A percentile compares a stretch with the other conserved stretches of the same genome.
phyloP scores from a whole-genome alignment of 2,329 filamentous ascomycete genomes.

The Ophiocordyceps robertsii region DNA sequence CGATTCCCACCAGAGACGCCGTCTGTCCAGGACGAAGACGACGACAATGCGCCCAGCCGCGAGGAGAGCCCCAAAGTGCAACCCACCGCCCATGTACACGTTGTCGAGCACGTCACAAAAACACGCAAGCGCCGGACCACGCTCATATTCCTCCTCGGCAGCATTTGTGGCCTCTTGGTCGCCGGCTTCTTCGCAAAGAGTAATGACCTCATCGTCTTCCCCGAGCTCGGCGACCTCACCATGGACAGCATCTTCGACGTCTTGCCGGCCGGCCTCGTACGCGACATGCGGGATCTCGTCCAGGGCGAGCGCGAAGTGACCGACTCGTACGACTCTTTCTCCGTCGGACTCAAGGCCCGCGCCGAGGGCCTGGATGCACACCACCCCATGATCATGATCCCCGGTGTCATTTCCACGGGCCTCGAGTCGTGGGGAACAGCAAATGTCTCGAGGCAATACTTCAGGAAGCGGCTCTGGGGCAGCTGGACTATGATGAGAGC shows the following conservation, averaged over 20 bases:
- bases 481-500: constrained; percentile 99
- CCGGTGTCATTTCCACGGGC: constrained; percentile 93
- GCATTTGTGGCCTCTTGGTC: constrained; percentile 77
- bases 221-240: constrained; percentile 56
- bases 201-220: constrained; percentile 79
- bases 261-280: constrained; percentile 72
- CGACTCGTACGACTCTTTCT: constrained; percentile 86
- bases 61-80: constrained; percentile 14
- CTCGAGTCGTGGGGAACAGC: constrained; percentile 94
- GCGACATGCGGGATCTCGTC: constrained; percentile 74
- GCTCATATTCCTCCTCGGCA: constrained; percentile 77
- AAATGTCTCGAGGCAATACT: constrained; percentile 75
- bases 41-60: constrained; percentile 8
- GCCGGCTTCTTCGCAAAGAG: constrained; percentile 82
- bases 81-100: constrained; percentile 22
- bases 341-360: constrained; percentile 72
- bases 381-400: constrained; percentile 93
- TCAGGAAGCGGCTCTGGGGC: constrained; percentile 88
- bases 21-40: constrained; percentile 5
- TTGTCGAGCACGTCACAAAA: constrained; percentile 31
- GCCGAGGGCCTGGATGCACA: constrained; percentile 68
- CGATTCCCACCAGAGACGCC: constrained; percentile 13
- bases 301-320: constrained; percentile 72
- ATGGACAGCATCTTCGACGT: constrained; percentile 80
- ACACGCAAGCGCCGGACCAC: constrained; percentile 61